Percentiles rank a stretch among this genome's conserved stretches.
These are phyloP conservation scores for Cucurbita argyrosperma DNA, from an alignment of 306 rosid genomes.

Conservation along the genomic window DNA sequence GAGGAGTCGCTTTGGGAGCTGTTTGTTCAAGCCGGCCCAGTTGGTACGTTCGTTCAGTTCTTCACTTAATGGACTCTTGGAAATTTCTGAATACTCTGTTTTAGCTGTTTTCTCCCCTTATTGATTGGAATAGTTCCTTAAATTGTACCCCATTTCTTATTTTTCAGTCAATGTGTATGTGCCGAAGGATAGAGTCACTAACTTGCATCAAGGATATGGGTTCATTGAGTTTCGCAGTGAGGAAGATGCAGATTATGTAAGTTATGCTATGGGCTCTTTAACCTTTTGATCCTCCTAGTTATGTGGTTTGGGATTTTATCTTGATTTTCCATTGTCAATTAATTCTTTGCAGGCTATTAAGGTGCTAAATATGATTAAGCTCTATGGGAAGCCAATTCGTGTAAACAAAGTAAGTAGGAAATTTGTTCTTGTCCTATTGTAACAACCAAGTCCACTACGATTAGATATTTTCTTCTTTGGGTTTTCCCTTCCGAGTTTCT, in stretches of 20 bases:
- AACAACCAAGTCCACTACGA: too few relatives aligned
- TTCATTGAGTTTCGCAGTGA: slow-evolving; percentile 89
- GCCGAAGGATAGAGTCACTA: slow-evolving; percentile 90
- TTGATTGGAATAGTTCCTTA: neutral
- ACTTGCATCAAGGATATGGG: slow-evolving; percentile 93
- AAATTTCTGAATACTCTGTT: neutral
- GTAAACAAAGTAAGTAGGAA: slow-evolving; percentile 63
- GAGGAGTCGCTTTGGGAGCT: slow-evolving; percentile 53
- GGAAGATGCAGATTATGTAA: slow-evolving; percentile 94
- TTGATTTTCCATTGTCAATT: neutral
- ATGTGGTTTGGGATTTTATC: neutral
- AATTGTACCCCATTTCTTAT: neutral
- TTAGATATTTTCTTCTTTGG: too few relatives aligned
- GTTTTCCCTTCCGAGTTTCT: too few relatives aligned
- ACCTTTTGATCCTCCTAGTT: neutral
- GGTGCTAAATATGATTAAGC: slow-evolving; percentile 94
- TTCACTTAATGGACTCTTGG: neutral
- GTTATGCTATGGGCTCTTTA: neutral
- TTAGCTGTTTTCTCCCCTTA: neutral
- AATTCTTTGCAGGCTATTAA: slow-evolving; percentile 59
- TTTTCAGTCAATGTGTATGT: slow-evolving; percentile 85
- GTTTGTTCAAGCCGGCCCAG: slow-evolving; percentile 56
- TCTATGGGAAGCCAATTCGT: slow-evolving; percentile 91
- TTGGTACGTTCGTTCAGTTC: slow-evolving; percentile 21
- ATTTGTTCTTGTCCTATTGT: neutral